Base-by-base conservation (phyloP, 306 rosid genomes). In the Hippophae gyantsensis region DNA sequence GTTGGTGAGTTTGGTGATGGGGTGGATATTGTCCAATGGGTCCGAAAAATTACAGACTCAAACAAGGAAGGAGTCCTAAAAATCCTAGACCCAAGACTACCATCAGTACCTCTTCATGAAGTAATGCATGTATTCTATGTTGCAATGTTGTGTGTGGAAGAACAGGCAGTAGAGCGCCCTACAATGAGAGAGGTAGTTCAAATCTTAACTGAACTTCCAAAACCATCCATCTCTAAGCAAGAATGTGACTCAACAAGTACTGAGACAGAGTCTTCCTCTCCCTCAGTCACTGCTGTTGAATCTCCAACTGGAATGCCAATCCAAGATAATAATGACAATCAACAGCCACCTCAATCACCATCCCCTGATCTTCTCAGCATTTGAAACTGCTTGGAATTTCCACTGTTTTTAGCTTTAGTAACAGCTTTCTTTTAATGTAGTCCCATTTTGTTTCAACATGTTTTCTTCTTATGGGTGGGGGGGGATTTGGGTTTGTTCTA, bases 141-240 rank as follows among this genome's bases (percentile, higher is more conserved):
- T 48, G 90, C 97, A 42, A 83, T 84, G 87, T 65, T 82, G 10
- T 84, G 97, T 61, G 94, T 84, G 58, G 81, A 90, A 45, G 95
- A 90, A 45, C 90, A 74, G 48, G 86, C 95, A 49, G 85, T 90
- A 66, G 97, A 90, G 72, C 46, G 97, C 57, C 93, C 97, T 42
- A 82, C 92, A 68, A 89, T 86, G 97, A 84, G 97, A 74, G 97
- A 89, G 72, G 97, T 89, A 32, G 93, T 89, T 60, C 89, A 89
- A 61, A 89, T 89, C 95, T 86, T 89, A 7, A 88, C 99, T 0
- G 99, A 92, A 79, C 75, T 92, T 27, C 96, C 98, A 55, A 90
- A 78, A 69, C 45, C 82, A 18, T 79, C 84, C 1, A 64, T 66
- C 55, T 78, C 80, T 46, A 87, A 76, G 57, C 84, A 65, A 13